These are phyloP conservation scores for Adenanthera pavonina DNA, from an alignment of 306 rosid species.

Conservation along the genomic window DNA sequence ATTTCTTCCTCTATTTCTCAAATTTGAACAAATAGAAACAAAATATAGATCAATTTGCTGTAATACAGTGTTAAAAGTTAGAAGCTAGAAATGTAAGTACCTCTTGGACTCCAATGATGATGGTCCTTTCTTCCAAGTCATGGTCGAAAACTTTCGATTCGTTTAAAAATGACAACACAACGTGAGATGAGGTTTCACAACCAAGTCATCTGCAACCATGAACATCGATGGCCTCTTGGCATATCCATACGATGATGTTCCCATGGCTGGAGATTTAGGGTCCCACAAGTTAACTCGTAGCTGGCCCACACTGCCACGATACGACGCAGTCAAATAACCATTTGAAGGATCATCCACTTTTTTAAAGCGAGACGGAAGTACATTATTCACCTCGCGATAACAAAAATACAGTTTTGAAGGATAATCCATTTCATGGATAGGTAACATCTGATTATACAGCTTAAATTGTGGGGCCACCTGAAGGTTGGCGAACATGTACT, in stretches of 20 bases:
- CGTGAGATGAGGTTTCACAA: conserved; percentile 8
- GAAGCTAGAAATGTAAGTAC: neutral
- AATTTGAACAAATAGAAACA: too few relatives aligned
- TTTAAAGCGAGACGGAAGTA: too few relatives aligned
- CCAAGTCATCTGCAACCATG: conserved; percentile 41
- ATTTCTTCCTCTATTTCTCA: too few relatives aligned
- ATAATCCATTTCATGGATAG: neutral
- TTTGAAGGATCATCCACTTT: too few relatives aligned
- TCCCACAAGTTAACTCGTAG: too few relatives aligned
- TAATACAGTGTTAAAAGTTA: too few relatives aligned
- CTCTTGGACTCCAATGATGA: conserved; percentile 1
- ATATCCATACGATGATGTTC: too few relatives aligned
- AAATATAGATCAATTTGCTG: too few relatives aligned
- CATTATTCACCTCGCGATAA: too few relatives aligned
- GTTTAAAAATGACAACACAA: neutral
- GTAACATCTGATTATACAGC: neutral
- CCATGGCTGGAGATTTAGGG: neutral
- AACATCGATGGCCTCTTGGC: neutral
- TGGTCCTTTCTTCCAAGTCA: neutral
- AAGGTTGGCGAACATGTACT: neutral
- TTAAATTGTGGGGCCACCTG: neutral
- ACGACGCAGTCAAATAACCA: too few relatives aligned
- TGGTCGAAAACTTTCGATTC: neutral
- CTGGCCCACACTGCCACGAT: too few relatives aligned
- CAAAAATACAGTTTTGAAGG: neutral